Evolutionary conservation across 2,329 filamentous ascomycete genomes (phyloP).

Genomic region (Hypoxylon sp.): DNA sequence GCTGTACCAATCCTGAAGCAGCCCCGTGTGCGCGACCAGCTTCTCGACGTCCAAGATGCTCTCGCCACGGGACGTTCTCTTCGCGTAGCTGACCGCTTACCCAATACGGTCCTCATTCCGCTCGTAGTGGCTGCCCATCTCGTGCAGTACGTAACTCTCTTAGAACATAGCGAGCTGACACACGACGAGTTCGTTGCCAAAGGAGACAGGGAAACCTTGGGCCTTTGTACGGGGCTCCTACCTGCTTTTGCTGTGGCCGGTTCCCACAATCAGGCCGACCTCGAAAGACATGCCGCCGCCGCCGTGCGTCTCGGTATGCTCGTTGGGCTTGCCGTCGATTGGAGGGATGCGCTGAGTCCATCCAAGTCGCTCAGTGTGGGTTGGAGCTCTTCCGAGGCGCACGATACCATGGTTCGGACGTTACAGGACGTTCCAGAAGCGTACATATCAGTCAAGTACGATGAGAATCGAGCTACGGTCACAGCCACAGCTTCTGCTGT

Average conservation of each 20-base stretch:
- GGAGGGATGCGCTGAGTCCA: not conserved
- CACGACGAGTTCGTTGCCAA: slow-evolving; percentile 6
- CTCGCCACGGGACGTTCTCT: slow-evolving; percentile 13
- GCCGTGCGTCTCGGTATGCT: slow-evolving; percentile 56
- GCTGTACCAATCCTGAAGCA: slow-evolving; percentile 10
- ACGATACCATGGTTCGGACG: slow-evolving; percentile 28
- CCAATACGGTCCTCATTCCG: slow-evolving; percentile 11
- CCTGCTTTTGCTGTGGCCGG: slow-evolving; percentile 53
- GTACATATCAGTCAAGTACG: slow-evolving; percentile 39
- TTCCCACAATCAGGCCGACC: slow-evolving; percentile 42
- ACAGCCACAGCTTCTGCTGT: slow-evolving; percentile 37
- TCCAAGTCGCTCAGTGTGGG: slow-evolving; percentile 42
- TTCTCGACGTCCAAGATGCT: slow-evolving; percentile 16
- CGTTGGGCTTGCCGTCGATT: slow-evolving; percentile 54
- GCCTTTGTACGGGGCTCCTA: slow-evolving; percentile 50
- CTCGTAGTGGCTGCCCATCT: slow-evolving; percentile 12
- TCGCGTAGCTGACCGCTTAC: not conserved
- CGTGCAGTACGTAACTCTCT: slow-evolving; percentile 1
- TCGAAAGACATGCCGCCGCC: slow-evolving; percentile 51
- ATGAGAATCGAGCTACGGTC: slow-evolving; percentile 54
- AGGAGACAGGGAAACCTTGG: slow-evolving; percentile 30
- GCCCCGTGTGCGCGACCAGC: slow-evolving; percentile 4
- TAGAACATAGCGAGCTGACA: slow-evolving; percentile 1
- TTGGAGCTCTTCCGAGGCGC: slow-evolving; percentile 39
- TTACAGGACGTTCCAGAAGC: slow-evolving; percentile 6